phyloP scores from a whole-genome alignment of 768 basidiomycete genomes.

The Lactifluus piperatus region DNA sequence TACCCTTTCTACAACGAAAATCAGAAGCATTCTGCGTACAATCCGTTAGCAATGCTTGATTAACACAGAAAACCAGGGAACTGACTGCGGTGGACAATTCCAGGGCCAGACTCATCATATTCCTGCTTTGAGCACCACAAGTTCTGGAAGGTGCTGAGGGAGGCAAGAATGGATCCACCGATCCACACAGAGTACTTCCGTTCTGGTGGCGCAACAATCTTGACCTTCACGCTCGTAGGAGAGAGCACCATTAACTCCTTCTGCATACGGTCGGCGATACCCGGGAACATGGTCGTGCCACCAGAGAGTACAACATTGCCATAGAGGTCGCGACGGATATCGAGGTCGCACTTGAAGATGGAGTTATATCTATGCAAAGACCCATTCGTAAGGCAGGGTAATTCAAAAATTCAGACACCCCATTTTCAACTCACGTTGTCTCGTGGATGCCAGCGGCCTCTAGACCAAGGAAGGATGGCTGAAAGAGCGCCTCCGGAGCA shows the following conservation, averaged over 20 bases:
- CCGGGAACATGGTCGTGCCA: constrained; percentile 72
- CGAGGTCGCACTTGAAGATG: constrained; percentile 60
- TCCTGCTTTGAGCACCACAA: constrained; percentile 91
- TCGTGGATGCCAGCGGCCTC: constrained; percentile 83
- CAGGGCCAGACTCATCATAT: constrained; percentile 80
- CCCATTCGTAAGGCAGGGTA: constrained; percentile 2
- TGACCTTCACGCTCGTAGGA: constrained; percentile 89
- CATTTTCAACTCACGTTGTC: constrained; percentile 38
- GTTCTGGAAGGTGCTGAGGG: constrained; percentile 92
- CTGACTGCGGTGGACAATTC: constrained; percentile 67
- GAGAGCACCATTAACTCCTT: constrained; percentile 82
- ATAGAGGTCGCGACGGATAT: constrained; percentile 74
- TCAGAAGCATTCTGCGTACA: not conserved
- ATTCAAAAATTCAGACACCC: not conserved
- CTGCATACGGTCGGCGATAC: constrained; percentile 93
- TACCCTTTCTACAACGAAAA: not conserved
- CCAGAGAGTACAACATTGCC: constrained; percentile 78
- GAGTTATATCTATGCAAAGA: constrained; percentile 40
- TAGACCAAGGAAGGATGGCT: constrained; percentile 49
- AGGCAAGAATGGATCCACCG: constrained; percentile 78
- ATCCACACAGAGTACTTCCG: constrained; percentile 96
- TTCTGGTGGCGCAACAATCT: constrained; percentile 90
- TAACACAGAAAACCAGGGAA: not conserved
- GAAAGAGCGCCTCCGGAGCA: constrained; percentile 49
- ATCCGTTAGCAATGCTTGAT: not conserved